A percentile compares a stretch with the other conserved stretches of the same genome.
phyloP scores from a whole-genome alignment of 768 basidiomycete genomes.

The Suillus luteus region DNA sequence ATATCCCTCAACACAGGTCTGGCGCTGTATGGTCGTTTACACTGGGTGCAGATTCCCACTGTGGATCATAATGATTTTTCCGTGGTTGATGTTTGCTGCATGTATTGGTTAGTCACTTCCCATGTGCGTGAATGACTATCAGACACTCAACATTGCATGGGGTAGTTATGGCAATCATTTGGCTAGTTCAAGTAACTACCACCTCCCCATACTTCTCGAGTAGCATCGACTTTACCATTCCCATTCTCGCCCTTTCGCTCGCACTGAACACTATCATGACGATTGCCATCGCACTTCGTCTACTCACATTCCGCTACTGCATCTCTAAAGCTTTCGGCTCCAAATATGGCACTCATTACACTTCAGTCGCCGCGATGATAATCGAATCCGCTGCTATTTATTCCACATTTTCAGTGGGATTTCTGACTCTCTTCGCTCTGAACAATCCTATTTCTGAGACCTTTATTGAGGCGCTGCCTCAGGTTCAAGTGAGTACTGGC shows the following conservation, averaged over 20 bases:
- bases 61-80: neutral
- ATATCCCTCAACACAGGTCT: neutral
- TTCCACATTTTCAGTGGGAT: conserved; percentile 27
- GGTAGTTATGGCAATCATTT: neutral
- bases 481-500: conserved; percentile 27
- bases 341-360: conserved; percentile 28
- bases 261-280: conserved; percentile 36
- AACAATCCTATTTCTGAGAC: conserved; percentile 29
- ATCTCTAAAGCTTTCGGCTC: conserved; percentile 22
- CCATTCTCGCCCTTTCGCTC: conserved; percentile 33
- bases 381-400: conserved; percentile 39
- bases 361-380: conserved; percentile 35
- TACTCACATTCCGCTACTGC: conserved; percentile 25
- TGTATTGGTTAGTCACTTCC: neutral
- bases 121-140: neutral
- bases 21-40: conserved; percentile 8
- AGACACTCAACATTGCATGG: neutral
- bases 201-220: conserved; percentile 3
- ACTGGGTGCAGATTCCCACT: neutral
- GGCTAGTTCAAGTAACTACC: neutral
- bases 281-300: conserved; percentile 30
- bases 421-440: conserved; percentile 30
- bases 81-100: neutral
- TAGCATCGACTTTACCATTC: conserved; percentile 16
- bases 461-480: conserved; percentile 31